Conservation (phyloP, 2,329 filamentous ascomycete genomes). For the Elsinoe fawcettii region DNA sequence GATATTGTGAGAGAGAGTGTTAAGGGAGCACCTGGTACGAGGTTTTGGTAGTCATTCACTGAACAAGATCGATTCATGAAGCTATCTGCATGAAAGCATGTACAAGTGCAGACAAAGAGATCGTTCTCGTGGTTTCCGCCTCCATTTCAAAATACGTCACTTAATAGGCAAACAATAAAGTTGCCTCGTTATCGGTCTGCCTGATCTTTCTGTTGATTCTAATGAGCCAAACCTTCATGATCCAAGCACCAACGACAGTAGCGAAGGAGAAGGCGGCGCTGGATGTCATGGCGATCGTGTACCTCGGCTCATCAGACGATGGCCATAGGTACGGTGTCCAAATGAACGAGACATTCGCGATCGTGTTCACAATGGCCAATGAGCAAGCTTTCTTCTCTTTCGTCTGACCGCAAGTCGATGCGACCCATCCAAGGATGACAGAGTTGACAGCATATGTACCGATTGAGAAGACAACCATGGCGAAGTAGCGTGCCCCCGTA, state of each 20-base stretch:
- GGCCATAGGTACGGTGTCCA: conserved; percentile 48
- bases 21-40: conserved; percentile 40
- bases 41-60: conserved; percentile 23
- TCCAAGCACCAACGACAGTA: conserved; percentile 39
- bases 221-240: conserved; percentile 35
- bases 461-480: conserved; percentile 23
- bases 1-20: conserved; percentile 48
- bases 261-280: conserved; percentile 38
- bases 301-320: conserved; percentile 38
- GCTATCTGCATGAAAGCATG: background rate
- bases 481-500: conserved; percentile 28
- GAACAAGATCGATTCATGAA: background rate
- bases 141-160: background rate
- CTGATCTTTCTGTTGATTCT: conserved; percentile 35
- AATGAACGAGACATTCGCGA: conserved; percentile 42
- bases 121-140: background rate
- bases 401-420: conserved; percentile 39
- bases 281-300: conserved; percentile 39
- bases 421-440: conserved; percentile 43
- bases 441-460: conserved; percentile 41
- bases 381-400: conserved; percentile 45
- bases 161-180: conserved; percentile 26
- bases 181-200: conserved; percentile 25
- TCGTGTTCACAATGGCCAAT: conserved; percentile 43
- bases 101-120: background rate